Evolutionary conservation across 345 rosid species (phyloP), one percentile per base, ranked within the genome.

Genomic region (Hypericum androsaemum): DNA sequence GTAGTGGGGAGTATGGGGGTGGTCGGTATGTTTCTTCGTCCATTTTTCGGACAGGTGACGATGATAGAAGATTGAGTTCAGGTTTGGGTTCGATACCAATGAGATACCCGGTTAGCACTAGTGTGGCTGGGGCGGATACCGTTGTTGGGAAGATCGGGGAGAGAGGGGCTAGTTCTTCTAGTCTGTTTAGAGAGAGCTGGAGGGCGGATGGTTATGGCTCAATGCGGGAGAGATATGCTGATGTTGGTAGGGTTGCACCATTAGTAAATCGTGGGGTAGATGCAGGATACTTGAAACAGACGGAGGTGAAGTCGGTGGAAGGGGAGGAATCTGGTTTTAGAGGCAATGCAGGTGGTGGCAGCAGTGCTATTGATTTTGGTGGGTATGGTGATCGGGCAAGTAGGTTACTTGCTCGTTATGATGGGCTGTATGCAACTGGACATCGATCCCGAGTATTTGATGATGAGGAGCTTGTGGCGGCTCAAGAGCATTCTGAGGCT

Each of bases 381-480:
- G 32, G 32, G 32, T 35, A 12, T 43, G 58, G 14, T 39, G 62
- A 55, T 52, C 38, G 36, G 16, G 15, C 59, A 13, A 40, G 8
- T 43, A 43, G 67, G 37, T 3, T 42, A 6, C 54, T 46, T 6
- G 7, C 43, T 4, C 52, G 15, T 12, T 58, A 48, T 36, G 52
- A 61, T 4, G 66, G 50, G 37, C 10, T 64, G 43, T 66, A 46
- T 13, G 39, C 51, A 15, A 43, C 41, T 36, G 54, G 48, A 45
- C 56, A 46, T 57, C 51, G 38, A 13, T 43, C 56, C 13, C 57
- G 43, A 10, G 32, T 58, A 46, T 14, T 53, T 22, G 22, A 15
- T 10, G 54, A 17, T 12, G 61, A 56, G 54, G 67, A 65, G 53
- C 8, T 22, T 22, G 32, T 12, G 2, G 56, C 17, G 39, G 41